Conservation (phyloP, 768 basidiomycete species). For the Chiua virens region DNA sequence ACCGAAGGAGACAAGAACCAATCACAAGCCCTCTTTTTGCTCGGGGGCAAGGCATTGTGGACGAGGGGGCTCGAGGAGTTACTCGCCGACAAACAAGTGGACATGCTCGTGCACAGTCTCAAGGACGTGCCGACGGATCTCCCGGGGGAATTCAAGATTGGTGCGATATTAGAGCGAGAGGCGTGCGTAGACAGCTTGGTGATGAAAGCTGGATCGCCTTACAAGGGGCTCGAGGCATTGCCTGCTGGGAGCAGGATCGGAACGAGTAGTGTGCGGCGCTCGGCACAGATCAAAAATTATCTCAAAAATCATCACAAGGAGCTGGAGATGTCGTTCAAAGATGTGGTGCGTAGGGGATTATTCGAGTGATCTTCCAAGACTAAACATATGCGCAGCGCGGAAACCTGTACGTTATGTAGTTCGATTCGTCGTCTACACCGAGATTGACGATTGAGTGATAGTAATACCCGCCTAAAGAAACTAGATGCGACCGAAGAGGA, state of each 20-base stretch:
- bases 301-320: conserved; percentile 52
- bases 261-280: conserved; percentile 89
- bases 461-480: conserved; percentile 89
- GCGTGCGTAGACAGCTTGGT: conserved; percentile 89
- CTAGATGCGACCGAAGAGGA: conserved; percentile 69
- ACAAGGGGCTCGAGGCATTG: conserved; percentile 76
- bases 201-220: conserved; percentile 69
- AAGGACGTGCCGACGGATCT: conserved; percentile 93
- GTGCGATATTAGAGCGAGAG: conserved; percentile 82
- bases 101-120: conserved; percentile 89
- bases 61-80: conserved; percentile 94
- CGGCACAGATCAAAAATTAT: conserved; percentile 82
- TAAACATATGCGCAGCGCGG: conserved; percentile 56
- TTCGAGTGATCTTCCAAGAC: background rate
- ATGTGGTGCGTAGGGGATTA: conserved; percentile 65
- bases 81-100: conserved; percentile 68
- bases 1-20: conserved; percentile 89
- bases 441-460: conserved; percentile 29
- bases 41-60: conserved; percentile 94
- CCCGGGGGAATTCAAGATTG: conserved; percentile 82
- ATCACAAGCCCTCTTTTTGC: conserved; percentile 79
- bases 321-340: conserved; percentile 65
- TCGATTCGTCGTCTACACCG: conserved; percentile 1
- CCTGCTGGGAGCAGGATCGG: conserved; percentile 92
- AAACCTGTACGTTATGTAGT: conserved; percentile 63